These are phyloP conservation scores for Blastocystis sp. DNA, from an alignment of 352 stramenopile genomes.

Conservation along the genomic window DNA sequence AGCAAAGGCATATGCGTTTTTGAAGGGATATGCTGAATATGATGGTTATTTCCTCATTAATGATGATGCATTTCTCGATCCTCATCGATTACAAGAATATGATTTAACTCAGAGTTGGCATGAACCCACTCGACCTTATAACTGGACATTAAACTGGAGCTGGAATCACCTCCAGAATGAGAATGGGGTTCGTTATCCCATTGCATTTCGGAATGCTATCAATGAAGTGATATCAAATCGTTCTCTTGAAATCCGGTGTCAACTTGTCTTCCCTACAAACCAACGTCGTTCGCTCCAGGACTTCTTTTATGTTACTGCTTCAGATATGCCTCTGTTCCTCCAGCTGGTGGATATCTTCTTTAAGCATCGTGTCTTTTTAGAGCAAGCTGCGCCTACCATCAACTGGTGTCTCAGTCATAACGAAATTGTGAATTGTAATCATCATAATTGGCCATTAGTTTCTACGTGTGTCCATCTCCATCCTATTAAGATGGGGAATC, in stretches of 20 bases:
- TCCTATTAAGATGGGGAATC: slow-evolving; percentile 1
- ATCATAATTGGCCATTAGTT: slow-evolving; percentile 34
- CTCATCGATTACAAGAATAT: slow-evolving; percentile 7
- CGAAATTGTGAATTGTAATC: slow-evolving; percentile 34
- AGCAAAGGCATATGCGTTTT: not conserved
- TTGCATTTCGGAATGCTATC: not conserved
- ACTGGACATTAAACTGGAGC: not conserved
- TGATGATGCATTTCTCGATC: slow-evolving; percentile 42
- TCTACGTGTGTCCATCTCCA: slow-evolving; percentile 39
- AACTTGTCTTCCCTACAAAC: not conserved
- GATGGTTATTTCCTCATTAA: slow-evolving; percentile 44
- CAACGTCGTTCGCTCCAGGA: slow-evolving; percentile 31
- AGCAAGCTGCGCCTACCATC: slow-evolving; percentile 30
- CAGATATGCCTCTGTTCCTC: slow-evolving; percentile 5
- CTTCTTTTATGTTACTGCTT: slow-evolving; percentile 32
- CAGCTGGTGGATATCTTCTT: slow-evolving; percentile 21
- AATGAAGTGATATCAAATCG: slow-evolving; percentile 4
- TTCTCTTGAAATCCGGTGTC: not conserved
- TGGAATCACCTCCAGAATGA: slow-evolving; percentile 56
- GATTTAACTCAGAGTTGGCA: not conserved
- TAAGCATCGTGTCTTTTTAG: slow-evolving; percentile 28
- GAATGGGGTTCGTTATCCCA: not conserved
- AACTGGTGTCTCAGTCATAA: slow-evolving; percentile 43
- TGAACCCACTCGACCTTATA: not conserved
- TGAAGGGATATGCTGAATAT: not conserved